Base-by-base conservation (phyloP, 75 land plant species). In the Cryptomeria japonica region DNA sequence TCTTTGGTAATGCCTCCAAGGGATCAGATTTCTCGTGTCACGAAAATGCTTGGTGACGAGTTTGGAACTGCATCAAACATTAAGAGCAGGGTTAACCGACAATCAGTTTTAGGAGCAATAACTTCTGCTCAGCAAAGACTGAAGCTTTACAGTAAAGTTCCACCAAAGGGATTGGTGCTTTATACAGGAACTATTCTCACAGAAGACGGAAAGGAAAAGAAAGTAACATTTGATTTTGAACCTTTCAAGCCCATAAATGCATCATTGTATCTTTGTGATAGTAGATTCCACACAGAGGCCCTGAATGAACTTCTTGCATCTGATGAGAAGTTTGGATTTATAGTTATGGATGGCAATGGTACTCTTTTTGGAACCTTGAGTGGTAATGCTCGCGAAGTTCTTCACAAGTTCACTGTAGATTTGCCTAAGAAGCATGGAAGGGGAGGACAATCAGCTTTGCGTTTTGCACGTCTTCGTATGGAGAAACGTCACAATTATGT, bases 381-480 rank as follows among this genome's bases (percentile, higher is more conserved):
- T 86, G 80, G 93, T 19, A 90, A 90, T 68, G 80, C 92, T 3
- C 88, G 88, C 5, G 90, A 89, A 85, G 80, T 89, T 15, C 90
- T 89, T 58, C 90, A 89, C 86, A 87, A 90, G 36, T 90, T 90
- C 44, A 83, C 58, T 36, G 91, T 90, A 10, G 91, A 90, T 68
- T 78, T 90, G 36, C 91, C 91, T 38, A 90, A 90, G 68, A 90
- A 87, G 86, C 89, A 90, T 36, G 91, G 91, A 32, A 87, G 91
- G 49, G 91, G 91, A 87, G 91, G 91, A 16, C 91, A 90, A 41
- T 90, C 89, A 82, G 91, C 91, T 18, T 87, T 87, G 4, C 88
- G 85, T 83, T 93, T 93, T 90, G 94, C 95, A 49, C 89, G 93
- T 61, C 93, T 93, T 86, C 90, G 95, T 70, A 92, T 92, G 95